Percentiles rank a stretch among this genome's conserved stretches.
Conservation (phyloP, 306 rosid genomes). For the Fragaria ananassa region DNA sequence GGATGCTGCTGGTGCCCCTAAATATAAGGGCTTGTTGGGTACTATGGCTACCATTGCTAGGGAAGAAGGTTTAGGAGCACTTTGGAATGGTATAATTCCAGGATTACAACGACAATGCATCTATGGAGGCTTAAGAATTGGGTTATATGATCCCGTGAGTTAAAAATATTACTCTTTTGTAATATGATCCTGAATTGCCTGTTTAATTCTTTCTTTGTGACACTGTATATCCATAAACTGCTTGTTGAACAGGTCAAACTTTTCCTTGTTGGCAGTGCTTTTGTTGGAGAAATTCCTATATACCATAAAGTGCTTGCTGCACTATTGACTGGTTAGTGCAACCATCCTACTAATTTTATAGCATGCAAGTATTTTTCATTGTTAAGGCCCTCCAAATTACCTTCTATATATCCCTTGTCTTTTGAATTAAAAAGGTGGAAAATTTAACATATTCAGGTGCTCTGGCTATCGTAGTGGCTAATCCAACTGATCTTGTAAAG, state of each 20-base stretch:
- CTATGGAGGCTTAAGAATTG: slow-evolving; percentile 97
- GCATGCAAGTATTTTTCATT: not conserved
- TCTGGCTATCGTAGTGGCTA: slow-evolving; percentile 75
- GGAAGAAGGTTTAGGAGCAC: slow-evolving; percentile 85
- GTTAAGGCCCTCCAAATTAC: not conserved
- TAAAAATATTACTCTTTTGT: slow-evolving; percentile 26
- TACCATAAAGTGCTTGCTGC: slow-evolving; percentile 88
- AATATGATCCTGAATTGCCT: slow-evolving; percentile 20
- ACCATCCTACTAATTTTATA: not conserved
- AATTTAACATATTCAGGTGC: slow-evolving; percentile 59
- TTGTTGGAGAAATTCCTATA: slow-evolving; percentile 73
- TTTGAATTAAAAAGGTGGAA: not conserved
- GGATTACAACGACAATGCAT: slow-evolving; percentile 94
- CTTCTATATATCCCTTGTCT: not conserved
- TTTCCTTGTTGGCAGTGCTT: slow-evolving; percentile 80
- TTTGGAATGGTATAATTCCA: slow-evolving; percentile 93
- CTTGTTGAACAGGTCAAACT: slow-evolving; percentile 71
- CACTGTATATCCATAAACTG: slow-evolving; percentile 43
- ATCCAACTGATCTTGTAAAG: slow-evolving; percentile 94
- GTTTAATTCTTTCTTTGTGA: slow-evolving; percentile 14
- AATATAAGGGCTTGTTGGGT: slow-evolving; percentile 71
- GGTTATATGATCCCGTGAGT: slow-evolving; percentile 97
- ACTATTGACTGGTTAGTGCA: slow-evolving; percentile 75
- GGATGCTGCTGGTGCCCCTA: slow-evolving; percentile 52
- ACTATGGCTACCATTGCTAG: slow-evolving; percentile 76